These are phyloP conservation scores for Boeremia lycopersici DNA, from an alignment of 2,329 filamentous ascomycete genomes.

Conservation along the genomic window DNA sequence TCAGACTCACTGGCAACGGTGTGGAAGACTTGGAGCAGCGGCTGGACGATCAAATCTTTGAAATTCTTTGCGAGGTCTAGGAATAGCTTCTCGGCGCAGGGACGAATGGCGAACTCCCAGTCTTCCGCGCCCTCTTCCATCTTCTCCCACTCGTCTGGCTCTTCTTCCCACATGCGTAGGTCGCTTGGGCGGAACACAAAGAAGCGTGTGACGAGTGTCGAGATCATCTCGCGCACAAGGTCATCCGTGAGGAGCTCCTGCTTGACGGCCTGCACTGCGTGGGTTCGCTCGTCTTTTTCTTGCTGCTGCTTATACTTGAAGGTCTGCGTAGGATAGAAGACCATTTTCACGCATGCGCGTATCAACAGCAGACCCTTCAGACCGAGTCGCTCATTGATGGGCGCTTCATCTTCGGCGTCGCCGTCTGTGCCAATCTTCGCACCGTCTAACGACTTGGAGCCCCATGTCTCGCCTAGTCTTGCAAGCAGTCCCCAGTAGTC, in stretches of 20 bases:
- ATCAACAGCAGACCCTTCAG: conserved; percentile 84
- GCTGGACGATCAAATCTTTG: conserved; percentile 79
- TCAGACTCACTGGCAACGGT: conserved; percentile 68
- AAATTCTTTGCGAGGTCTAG: conserved; percentile 88
- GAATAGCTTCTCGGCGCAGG: conserved; percentile 92
- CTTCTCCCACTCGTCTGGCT: conserved; percentile 94
- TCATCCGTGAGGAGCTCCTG: conserved; percentile 74
- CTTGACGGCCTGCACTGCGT: conserved; percentile 73
- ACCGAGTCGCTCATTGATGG: conserved; percentile 77
- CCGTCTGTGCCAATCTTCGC: conserved; percentile 54
- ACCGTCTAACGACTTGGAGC: conserved; percentile 53
- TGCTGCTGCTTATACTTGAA: conserved; percentile 82
- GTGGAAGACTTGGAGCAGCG: conserved; percentile 81
- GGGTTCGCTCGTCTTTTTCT: conserved; percentile 75
- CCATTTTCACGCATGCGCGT: conserved; percentile 82
- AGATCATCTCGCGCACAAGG: conserved; percentile 81
- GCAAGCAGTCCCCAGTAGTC: conserved; percentile 86
- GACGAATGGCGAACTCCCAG: conserved; percentile 90
- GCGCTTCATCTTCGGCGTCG: conserved; percentile 55
- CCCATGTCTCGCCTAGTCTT: conserved; percentile 76
- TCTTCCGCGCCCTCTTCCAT: conserved; percentile 80
- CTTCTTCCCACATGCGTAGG: conserved; percentile 89
- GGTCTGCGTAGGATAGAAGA: conserved; percentile 77
- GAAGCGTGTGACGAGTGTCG: conserved; percentile 82
- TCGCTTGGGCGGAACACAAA: conserved; percentile 87